Evolutionary conservation across 2,329 filamentous ascomycete species (phyloP), one percentile per base, ranked within the genome.

Genomic region (Cordyceps farinosa): DNA sequence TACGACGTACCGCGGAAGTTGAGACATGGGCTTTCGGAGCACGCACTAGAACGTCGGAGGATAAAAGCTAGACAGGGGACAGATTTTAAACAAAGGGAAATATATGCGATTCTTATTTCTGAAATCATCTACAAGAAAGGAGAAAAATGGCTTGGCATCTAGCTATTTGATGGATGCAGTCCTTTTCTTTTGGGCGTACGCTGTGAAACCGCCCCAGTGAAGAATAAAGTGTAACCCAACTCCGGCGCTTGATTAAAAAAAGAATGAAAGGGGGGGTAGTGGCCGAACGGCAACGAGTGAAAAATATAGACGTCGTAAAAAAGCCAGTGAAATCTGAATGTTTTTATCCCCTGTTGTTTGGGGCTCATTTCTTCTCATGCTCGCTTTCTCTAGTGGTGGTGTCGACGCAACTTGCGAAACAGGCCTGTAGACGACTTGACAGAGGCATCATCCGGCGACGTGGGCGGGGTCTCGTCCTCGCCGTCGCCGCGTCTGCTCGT

Each of bases 1-100:
- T 77, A 90, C 89, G 47, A 94, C 90, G 10, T 95, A 95, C 76
- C 80, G 91, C 54, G 91, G 91, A 17, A 91, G 88, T 73, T 92
- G 78, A 79, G 29, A 17, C 17, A 6, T 5, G 51, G 15, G 13
- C 8, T 32, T 30, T 30, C n/a, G 40, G 27, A 48, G n/a, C 7
- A 8, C 22, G 22, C 22, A 22, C 22, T 22, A 34, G 13, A 29
- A 5, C 44, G 7, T 10, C 38, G 38, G 17, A 3, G 17, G 17
- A 3, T 7, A 17, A 6, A n/a, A n/a, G 17, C 15, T 47, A 13
- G 22, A 2, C 10, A 7, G 7, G 11, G 3, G 34, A 34, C 54
- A 51, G 11, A 36, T 7, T 48, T 1, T 32, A 50, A 11, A 44
- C 27, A 44, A 34, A 13, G 40, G 32, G 38, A 29, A 56, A 6